Evolutionary conservation across 768 basidiomycete genomes (phyloP).

Genomic region (Tulasnella sp.): DNA sequence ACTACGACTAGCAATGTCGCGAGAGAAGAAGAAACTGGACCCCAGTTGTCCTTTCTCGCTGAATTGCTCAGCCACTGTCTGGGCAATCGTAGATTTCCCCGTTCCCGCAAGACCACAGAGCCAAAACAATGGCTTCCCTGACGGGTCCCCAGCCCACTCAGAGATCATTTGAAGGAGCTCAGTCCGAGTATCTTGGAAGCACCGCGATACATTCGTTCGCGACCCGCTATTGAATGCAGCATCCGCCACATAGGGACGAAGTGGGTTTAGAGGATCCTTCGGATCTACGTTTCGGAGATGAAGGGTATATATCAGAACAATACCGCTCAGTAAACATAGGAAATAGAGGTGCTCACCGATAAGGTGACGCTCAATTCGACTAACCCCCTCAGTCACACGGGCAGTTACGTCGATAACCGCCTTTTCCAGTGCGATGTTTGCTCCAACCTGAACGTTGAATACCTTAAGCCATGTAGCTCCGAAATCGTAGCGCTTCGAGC

Average conservation of each 20-base stretch:
- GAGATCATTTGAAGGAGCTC: not conserved
- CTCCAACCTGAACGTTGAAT: not conserved
- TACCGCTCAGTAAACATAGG: not conserved
- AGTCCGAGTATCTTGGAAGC: constrained; percentile 1
- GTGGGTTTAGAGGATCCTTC: too few species aligned
- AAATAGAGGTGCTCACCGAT: not conserved
- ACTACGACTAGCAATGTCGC: constrained; percentile 18
- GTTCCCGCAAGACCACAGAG: constrained; percentile 28
- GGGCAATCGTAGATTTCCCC: constrained; percentile 32
- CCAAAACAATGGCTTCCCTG: constrained; percentile 21
- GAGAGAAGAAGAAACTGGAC: constrained; percentile 27
- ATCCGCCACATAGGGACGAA: too few species aligned
- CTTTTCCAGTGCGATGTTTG: not conserved
- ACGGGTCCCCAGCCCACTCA: not conserved
- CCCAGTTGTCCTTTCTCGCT: constrained; percentile 23
- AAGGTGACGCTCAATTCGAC: too few species aligned
- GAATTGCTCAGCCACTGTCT: constrained; percentile 24
- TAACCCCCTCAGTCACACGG: too few species aligned
- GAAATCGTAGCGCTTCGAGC: not conserved
- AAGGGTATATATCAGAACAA: too few species aligned
- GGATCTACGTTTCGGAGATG: too few species aligned
- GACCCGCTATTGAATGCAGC: constrained; percentile 3
- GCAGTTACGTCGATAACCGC: not conserved
- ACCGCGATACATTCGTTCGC: not conserved
- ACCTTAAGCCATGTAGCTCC: not conserved